Base-by-base conservation (phyloP, 192 early-diverging fungal genomes). In the Paraglomus occultum region DNA sequence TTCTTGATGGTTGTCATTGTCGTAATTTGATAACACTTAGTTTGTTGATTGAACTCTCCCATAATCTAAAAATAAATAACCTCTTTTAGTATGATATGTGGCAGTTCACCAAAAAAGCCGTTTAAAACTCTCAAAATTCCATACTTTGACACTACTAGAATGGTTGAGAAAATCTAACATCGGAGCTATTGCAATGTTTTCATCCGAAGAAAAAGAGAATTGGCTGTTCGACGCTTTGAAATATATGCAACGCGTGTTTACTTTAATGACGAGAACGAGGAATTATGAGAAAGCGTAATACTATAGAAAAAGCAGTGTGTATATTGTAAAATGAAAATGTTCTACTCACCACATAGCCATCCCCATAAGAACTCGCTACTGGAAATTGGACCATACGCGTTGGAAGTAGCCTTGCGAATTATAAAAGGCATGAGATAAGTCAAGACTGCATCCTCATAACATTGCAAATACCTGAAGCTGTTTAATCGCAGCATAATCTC, bases 151-250 rank as follows among this genome's bases (percentile, higher is more conserved):
- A 20, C 80, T 73, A 18, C 68, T 72, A 45, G 80, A 82, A 80
- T 92, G 90, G 72, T 92, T 92, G 47, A 92, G 83, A 17, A 92
- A 84, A 79, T 92, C 90, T 11, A 92, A 77, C 59, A 90, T 77
- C 5, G 90, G 90, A 39, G 90, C 90, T 46, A 92, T 74, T 38
- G 90, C 87, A 46, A 92, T 88, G 55, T 77, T 85, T 52, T 86
- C 85, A 10, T 67, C 75, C 6, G 73, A 69, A 10, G 54, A 59
- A 47, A 70, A 45, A 15, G 18, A 45, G 15, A 40, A 40, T 18
- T 48, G 9, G 1, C 38, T 73, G 18, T 77, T 74, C n/a, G 71
- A 76, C 5, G 65, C 72, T 48, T 76, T 79, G 20, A 86, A 67
- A 62, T 84, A 80, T 43, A 86, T 86, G 43, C 85, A 82, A 54